phyloP scores from a whole-genome alignment of 257 asterid species.

The Osmanthus fragrans region DNA sequence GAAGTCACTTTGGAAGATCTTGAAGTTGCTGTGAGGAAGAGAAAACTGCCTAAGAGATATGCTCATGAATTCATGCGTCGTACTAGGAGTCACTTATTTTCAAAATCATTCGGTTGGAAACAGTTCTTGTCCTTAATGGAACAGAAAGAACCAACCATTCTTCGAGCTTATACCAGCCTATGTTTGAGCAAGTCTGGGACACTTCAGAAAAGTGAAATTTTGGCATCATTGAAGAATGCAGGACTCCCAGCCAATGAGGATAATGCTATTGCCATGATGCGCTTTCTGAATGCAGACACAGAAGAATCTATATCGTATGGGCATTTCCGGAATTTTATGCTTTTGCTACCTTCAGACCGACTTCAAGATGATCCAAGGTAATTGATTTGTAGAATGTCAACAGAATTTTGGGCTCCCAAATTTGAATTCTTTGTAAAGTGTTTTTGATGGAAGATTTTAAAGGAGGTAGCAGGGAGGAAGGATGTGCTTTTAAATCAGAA shows the following conservation, averaged over 20 bases:
- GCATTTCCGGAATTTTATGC: slow-evolving; percentile 96
- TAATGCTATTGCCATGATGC: slow-evolving; percentile 99
- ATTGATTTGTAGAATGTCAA: slow-evolving; percentile 12
- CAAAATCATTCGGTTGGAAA: slow-evolving; percentile 97
- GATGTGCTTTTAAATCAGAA: neutral
- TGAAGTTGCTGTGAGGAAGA: slow-evolving; percentile 87
- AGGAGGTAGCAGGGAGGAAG: slow-evolving; percentile 2
- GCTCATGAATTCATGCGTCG: slow-evolving; percentile 95
- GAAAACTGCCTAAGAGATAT: slow-evolving; percentile 90
- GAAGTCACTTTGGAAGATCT: slow-evolving; percentile 96
- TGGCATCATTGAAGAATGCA: slow-evolving; percentile 85
- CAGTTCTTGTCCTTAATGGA: slow-evolving; percentile 94
- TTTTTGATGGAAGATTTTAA: neutral
- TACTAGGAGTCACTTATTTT: slow-evolving; percentile 84
- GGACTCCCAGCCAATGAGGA: slow-evolving; percentile 99
- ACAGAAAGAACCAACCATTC: slow-evolving; percentile 98
- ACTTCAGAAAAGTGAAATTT: slow-evolving; percentile 84
- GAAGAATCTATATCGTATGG: slow-evolving; percentile 97
- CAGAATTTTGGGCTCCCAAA: neutral
- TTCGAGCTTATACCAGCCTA: slow-evolving; percentile 95
- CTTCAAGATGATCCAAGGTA: slow-evolving; percentile 99
- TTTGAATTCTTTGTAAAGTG: neutral
- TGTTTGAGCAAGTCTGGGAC: slow-evolving; percentile 98
- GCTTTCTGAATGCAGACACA: slow-evolving; percentile 85
- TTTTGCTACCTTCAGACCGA: slow-evolving; percentile 93